A percentile compares a stretch with the other conserved stretches of the same genome.
Evolutionary conservation across 257 asterid genomes (phyloP).

Genomic region (Nicotiana tabacum): DNA sequence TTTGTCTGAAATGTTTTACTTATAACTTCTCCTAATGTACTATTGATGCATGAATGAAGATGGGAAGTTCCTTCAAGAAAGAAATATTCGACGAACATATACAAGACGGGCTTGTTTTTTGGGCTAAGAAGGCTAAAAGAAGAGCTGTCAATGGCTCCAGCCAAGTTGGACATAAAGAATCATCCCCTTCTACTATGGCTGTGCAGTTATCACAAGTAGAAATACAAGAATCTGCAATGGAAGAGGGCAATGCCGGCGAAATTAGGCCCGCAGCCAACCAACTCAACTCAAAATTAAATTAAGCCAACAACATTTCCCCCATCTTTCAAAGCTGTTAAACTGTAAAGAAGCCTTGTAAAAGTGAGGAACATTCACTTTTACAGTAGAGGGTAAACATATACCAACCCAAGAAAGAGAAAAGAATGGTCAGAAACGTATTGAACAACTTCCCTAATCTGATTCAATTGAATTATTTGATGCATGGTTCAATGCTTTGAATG

Average conservation of each 20-base stretch:
- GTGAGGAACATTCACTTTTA: background rate
- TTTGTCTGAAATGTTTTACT: background rate
- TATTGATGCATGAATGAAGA: constrained; percentile 26
- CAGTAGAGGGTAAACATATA: background rate
- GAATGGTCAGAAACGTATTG: background rate
- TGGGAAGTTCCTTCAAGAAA: constrained; percentile 68
- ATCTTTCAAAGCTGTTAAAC: background rate
- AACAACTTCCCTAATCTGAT: background rate
- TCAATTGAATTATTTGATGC: background rate
- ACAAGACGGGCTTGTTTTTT: constrained; percentile 47
- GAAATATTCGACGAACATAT: constrained; percentile 52
- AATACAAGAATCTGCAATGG: constrained; percentile 19
- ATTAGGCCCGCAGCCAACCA: constrained; percentile 6
- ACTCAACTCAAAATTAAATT: background rate
- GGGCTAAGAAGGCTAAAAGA: constrained; percentile 57
- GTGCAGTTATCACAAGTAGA: constrained; percentile 11
- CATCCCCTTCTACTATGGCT: constrained; percentile 10
- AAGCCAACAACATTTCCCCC: background rate
- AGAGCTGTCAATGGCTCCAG: constrained; percentile 19
- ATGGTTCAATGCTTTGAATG: background rate
- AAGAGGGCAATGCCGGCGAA: constrained; percentile 20
- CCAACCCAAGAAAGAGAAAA: background rate
- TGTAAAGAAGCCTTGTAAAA: background rate
- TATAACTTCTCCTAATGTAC: background rate
- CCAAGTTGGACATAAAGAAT: constrained; percentile 19